Conservation (phyloP, 225 moss, liverwort and hornwort species). For the Sphagnum contortum region DNA sequence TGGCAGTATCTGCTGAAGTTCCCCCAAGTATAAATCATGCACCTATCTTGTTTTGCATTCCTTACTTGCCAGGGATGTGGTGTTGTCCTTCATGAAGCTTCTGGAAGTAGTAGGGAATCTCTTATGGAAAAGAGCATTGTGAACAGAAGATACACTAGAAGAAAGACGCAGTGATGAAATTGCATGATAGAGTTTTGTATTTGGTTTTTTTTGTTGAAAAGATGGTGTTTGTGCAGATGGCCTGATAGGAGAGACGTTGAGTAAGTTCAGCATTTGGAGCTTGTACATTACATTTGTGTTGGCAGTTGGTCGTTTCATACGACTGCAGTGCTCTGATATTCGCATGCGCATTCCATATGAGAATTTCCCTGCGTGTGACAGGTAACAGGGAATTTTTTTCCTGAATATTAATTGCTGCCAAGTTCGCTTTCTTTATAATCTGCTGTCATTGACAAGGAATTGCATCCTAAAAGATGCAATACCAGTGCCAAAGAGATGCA, state of each 20-base stretch:
- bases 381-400: slow-evolving; percentile 16
- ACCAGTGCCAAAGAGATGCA: not conserved
- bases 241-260: slow-evolving; percentile 79
- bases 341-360: slow-evolving; percentile 98
- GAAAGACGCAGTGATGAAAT: too few relatives aligned
- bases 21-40: slow-evolving; percentile 50
- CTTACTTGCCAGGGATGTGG: not conserved
- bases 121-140: too few relatives aligned
- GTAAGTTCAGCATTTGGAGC: slow-evolving; percentile 96
- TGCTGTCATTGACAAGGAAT: not conserved
- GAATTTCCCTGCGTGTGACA: slow-evolving; percentile 88
- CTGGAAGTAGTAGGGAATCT: too few relatives aligned
- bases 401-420: too few relatives aligned
- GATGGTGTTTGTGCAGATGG: slow-evolving; percentile 38
- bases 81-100: not conserved
- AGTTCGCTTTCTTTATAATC: slow-evolving; percentile 1
- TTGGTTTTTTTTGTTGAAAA: not conserved
- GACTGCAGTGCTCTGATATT: slow-evolving; percentile 87
- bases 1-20: slow-evolving; percentile 86
- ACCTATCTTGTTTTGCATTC: not conserved
- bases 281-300: slow-evolving; percentile 93
- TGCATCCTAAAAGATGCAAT: not conserved
- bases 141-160: too few relatives aligned
- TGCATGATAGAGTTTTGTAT: not conserved
- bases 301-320: slow-evolving; percentile 92